Conservation (phyloP, 2,329 filamentous ascomycete species). For the Penicillium polonicum region DNA sequence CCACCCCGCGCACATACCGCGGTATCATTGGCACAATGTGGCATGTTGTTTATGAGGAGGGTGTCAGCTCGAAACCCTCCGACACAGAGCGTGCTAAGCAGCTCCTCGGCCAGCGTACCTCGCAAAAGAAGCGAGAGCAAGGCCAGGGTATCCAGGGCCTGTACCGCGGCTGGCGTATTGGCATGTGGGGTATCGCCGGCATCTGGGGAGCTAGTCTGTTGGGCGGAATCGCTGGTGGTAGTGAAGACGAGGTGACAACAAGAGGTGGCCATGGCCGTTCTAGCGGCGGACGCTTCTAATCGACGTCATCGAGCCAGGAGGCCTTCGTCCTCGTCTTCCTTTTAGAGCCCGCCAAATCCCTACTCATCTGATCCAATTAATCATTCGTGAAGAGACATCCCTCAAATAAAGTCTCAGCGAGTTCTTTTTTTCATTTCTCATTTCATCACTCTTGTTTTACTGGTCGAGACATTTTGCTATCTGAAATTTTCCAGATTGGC, state of each 20-base stretch:
- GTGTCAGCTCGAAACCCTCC: constrained; percentile 48
- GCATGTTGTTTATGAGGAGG: constrained; percentile 80
- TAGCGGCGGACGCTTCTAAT: constrained; percentile 36
- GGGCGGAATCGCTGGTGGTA: constrained; percentile 37
- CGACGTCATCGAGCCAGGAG: background rate
- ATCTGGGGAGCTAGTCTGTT: constrained; percentile 53
- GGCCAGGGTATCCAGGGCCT: constrained; percentile 57
- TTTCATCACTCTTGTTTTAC: background rate
- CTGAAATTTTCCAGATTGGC: background rate
- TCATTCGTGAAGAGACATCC: background rate
- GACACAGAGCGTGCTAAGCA: constrained; percentile 45
- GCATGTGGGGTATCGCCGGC: constrained; percentile 55
- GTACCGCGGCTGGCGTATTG: constrained; percentile 59
- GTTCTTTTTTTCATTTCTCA: too few relatives aligned
- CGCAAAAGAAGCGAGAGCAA: constrained; percentile 46
- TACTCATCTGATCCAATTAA: background rate
- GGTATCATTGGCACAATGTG: constrained; percentile 93
- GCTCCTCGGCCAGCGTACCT: constrained; percentile 40
- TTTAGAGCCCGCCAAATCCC: background rate
- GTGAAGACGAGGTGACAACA: constrained; percentile 37
- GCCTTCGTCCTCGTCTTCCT: background rate
- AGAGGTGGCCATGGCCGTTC: constrained; percentile 23
- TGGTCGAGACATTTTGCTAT: background rate
- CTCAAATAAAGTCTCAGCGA: background rate
- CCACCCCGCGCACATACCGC: constrained; percentile 70